Conservation (phyloP, 495 filamentous ascomycete genomes). For the Penicilliopsis zonata region DNA sequence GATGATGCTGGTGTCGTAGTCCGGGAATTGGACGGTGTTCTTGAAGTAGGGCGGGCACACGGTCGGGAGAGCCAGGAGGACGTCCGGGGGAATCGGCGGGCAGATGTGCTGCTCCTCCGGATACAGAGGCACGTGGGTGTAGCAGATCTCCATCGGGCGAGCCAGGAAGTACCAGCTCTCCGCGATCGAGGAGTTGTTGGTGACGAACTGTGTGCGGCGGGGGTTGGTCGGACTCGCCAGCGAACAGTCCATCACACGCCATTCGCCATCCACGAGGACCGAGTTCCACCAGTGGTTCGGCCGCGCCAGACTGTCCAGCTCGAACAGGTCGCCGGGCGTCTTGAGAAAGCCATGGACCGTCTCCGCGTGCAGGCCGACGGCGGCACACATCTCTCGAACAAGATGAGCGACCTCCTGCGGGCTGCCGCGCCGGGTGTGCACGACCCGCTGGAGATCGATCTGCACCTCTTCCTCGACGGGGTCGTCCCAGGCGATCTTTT, state of each 20-base stretch:
- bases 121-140: slow-evolving; percentile 82
- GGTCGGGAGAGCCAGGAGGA: slow-evolving; percentile 73
- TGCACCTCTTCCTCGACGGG: slow-evolving; percentile 62
- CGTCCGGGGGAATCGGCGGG: slow-evolving; percentile 71
- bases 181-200: slow-evolving; percentile 50
- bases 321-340: slow-evolving; percentile 69
- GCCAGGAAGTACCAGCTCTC: slow-evolving; percentile 89
- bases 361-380: slow-evolving; percentile 79
- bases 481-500: slow-evolving; percentile 95
- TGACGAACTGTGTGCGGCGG: slow-evolving; percentile 61
- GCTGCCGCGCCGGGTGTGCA: slow-evolving; percentile 74
- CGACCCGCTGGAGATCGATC: slow-evolving; percentile 71
- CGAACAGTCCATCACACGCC: slow-evolving; percentile 94
- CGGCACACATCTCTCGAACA: slow-evolving; percentile 85
- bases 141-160: slow-evolving; percentile 77
- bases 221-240: slow-evolving; percentile 87
- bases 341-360: slow-evolving; percentile 83
- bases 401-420: slow-evolving; percentile 85
- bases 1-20: slow-evolving; percentile 82
- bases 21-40: slow-evolving; percentile 59
- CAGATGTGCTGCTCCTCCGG: slow-evolving; percentile 86
- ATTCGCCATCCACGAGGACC: slow-evolving; percentile 85
- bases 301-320: slow-evolving; percentile 55
- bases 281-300: slow-evolving; percentile 99
- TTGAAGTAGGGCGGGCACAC: slow-evolving; percentile 85